Conservation (phyloP, 257 asterid genomes). For the Ehretia macrophylla region DNA sequence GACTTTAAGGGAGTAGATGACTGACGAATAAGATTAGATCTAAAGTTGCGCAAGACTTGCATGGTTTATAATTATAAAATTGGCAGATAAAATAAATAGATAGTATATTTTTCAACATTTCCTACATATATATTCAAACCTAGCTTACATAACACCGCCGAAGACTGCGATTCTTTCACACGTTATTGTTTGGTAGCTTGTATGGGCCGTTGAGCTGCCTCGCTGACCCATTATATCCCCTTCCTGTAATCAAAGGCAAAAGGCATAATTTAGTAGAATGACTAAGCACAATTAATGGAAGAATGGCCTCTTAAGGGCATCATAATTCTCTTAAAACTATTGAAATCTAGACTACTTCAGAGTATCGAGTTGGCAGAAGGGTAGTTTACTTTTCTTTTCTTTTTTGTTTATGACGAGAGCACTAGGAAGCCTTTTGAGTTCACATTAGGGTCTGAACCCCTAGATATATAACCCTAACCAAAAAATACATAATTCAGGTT, state of each 20-base stretch:
- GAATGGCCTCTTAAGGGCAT: not conserved
- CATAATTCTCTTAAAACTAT: too few species aligned
- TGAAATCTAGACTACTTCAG: too few species aligned
- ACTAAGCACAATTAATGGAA: too few species aligned
- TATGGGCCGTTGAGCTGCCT: constrained; percentile 50
- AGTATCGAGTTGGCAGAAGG: too few species aligned
- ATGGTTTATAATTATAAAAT: too few species aligned
- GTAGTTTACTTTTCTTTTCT: too few species aligned
- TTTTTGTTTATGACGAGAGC: too few species aligned
- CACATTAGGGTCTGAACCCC: too few species aligned
- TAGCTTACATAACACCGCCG: constrained; percentile 32
- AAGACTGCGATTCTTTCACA: constrained; percentile 27
- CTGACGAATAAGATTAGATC: constrained; percentile 18
- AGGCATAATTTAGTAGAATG: not conserved
- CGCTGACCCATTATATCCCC: constrained; percentile 22
- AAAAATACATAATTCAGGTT: too few species aligned
- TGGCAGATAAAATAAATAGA: not conserved
- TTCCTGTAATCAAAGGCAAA: not conserved
- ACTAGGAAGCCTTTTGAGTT: too few species aligned
- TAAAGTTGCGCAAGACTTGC: constrained; percentile 24
- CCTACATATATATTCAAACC: constrained; percentile 25
- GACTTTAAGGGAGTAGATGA: constrained; percentile 22
- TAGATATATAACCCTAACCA: too few species aligned
- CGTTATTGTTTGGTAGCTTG: constrained; percentile 13
- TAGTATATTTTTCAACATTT: not conserved